Evolutionary conservation across 108 stramenopile genomes (phyloP).

Genomic region (Parmales sp.): DNA sequence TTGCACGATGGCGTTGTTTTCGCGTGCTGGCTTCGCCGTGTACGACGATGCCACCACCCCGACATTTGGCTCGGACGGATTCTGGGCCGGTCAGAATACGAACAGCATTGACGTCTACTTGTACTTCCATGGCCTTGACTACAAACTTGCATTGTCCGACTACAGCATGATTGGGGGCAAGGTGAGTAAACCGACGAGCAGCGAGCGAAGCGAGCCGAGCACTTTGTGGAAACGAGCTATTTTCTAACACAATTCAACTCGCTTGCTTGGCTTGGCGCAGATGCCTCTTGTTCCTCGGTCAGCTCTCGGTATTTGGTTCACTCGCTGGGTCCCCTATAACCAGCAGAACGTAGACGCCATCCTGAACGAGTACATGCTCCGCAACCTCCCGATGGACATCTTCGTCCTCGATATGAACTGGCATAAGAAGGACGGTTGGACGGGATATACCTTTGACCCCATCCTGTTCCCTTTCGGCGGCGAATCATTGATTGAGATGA

Average conservation of each 20-base stretch:
- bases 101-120: neutral
- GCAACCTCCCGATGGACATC: constrained; percentile 11
- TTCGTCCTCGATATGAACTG: constrained; percentile 31
- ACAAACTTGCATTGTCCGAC: neutral
- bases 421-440: constrained; percentile 24
- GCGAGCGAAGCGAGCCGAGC: too few species aligned
- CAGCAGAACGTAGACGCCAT: neutral
- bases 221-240: too few species aligned
- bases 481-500: neutral
- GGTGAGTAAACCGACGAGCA: too few species aligned
- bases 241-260: too few species aligned
- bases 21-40: neutral
- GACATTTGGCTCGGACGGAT: too few species aligned
- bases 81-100: neutral
- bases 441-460: constrained; percentile 21
- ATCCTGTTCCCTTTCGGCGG: constrained; percentile 9
- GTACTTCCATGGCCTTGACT: neutral
- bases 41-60: neutral
- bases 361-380: neutral
- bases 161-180: neutral
- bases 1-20: neutral
- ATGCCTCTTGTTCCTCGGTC: neutral
- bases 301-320: constrained; percentile 4
- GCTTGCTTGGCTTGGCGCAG: too few species aligned
- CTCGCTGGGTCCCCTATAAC: constrained; percentile 3